phyloP scores from a whole-genome alignment of 129 eudicot genomes.

The Silybum marianum region DNA sequence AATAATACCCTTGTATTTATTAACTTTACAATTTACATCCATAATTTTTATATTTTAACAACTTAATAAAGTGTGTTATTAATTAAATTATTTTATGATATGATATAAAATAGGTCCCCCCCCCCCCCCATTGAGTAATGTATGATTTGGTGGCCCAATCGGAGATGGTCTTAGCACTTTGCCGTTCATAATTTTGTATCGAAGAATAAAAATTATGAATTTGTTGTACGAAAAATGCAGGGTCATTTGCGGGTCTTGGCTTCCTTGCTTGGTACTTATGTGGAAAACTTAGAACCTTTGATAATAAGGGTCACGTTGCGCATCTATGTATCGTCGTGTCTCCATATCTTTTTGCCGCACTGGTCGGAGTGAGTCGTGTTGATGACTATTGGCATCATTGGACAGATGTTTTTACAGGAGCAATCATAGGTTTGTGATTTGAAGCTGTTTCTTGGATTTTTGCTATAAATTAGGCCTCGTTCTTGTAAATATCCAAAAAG shows the following conservation, averaged over 20 bases:
- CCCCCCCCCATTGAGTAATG: not conserved
- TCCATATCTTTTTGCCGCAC: constrained; percentile 56
- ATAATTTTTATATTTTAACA: too few species aligned
- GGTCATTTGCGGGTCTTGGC: constrained; percentile 82
- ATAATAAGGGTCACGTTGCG: constrained; percentile 52
- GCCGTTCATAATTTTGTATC: not conserved
- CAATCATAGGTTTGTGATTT: constrained; percentile 44
- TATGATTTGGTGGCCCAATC: not conserved
- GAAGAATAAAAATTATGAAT: not conserved
- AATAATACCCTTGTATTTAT: too few species aligned
- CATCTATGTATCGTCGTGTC: constrained; percentile 50
- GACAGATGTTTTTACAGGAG: constrained; percentile 62
- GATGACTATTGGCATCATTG: constrained; percentile 82
- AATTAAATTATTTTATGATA: too few species aligned
- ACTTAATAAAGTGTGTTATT: too few species aligned
- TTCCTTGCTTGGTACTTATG: constrained; percentile 65
- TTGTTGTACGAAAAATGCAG: constrained; percentile 30
- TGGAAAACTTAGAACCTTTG: constrained; percentile 58
- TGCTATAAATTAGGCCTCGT: not conserved
- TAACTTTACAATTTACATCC: too few species aligned
- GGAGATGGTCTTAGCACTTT: too few species aligned
- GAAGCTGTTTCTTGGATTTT: not conserved
- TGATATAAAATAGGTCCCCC: too few species aligned
- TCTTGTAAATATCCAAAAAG: not conserved
- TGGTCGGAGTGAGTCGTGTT: constrained; percentile 64